Evolutionary conservation across 352 stramenopile species (phyloP).

Genomic region (Globisporangium recalcitrans): DNA sequence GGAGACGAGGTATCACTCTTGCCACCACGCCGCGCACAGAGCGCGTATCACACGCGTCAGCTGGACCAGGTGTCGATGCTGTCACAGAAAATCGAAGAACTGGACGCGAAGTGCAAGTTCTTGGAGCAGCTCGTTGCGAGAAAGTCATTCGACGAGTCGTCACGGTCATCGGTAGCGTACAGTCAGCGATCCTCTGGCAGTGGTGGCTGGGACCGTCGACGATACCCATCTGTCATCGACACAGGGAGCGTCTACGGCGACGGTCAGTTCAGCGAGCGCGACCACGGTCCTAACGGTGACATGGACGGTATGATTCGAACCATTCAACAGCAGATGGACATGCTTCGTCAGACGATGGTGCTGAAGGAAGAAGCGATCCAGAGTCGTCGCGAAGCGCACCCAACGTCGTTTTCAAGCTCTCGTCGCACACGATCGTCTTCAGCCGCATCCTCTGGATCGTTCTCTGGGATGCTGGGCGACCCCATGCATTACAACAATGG

Average conservation of each 20-base stretch:
- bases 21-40: slow-evolving; percentile 49
- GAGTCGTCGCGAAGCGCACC: slow-evolving; percentile 42
- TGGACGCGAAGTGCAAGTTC: slow-evolving; percentile 78
- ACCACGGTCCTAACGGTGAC: slow-evolving; percentile 23
- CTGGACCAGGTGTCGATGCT: slow-evolving; percentile 59
- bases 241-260: slow-evolving; percentile 6
- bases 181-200: slow-evolving; percentile 8
- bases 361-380: slow-evolving; percentile 52
- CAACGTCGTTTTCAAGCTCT: slow-evolving; percentile 62
- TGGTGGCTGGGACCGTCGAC: slow-evolving; percentile 14
- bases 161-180: slow-evolving; percentile 13
- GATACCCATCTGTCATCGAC: slow-evolving; percentile 17
- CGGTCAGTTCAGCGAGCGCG: slow-evolving; percentile 18
- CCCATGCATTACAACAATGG: slow-evolving; percentile 26
- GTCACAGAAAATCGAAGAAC: slow-evolving; percentile 64
- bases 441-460: slow-evolving; percentile 50
- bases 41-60: slow-evolving; percentile 41
- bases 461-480: slow-evolving; percentile 26
- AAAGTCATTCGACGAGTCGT: slow-evolving; percentile 38
- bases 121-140: slow-evolving; percentile 67
- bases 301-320: slow-evolving; percentile 75
- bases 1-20: slow-evolving; percentile 41
- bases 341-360: slow-evolving; percentile 65
- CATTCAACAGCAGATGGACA: slow-evolving; percentile 82
- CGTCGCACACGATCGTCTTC: slow-evolving; percentile 65